These are phyloP conservation scores for Eucalyptus urophylla DNA, from an alignment of 345 rosid species.

Conservation along the genomic window DNA sequence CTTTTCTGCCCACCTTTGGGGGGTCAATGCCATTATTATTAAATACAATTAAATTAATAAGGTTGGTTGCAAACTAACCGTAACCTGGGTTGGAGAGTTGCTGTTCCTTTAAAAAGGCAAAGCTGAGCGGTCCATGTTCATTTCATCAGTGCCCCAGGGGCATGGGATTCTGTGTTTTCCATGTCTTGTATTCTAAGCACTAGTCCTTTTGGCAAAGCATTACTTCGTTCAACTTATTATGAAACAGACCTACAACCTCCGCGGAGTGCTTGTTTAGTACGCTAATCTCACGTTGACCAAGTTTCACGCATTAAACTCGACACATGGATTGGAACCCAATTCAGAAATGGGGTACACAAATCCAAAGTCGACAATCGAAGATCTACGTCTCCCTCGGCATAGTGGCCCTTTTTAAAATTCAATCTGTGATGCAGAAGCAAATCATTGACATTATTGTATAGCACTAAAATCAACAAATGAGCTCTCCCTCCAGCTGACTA, in stretches of 20 bases:
- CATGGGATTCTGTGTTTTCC: background rate
- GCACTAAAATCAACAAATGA: background rate
- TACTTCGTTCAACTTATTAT: background rate
- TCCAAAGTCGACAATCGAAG: background rate
- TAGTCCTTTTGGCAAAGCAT: background rate
- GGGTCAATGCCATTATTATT: background rate
- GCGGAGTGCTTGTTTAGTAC: background rate
- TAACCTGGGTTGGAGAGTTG: background rate
- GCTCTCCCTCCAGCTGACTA: background rate
- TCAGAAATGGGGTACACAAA: background rate
- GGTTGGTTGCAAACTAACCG: background rate
- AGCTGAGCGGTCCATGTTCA: constrained; percentile 18
- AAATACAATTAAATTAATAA: background rate
- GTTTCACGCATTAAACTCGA: background rate
- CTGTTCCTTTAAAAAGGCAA: background rate
- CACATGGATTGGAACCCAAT: background rate
- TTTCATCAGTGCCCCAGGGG: background rate
- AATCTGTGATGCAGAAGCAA: background rate
- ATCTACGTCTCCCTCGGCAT: background rate
- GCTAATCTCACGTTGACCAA: background rate
- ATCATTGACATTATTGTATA: background rate
- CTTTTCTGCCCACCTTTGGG: background rate
- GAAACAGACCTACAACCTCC: background rate
- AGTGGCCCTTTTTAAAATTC: background rate
- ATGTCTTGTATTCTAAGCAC: background rate